A percentile compares a stretch with the other conserved stretches of the same genome.
These are phyloP conservation scores for Cercospora sp. DNA, from an alignment of 2,329 filamentous ascomycete genomes.

Conservation along the genomic window DNA sequence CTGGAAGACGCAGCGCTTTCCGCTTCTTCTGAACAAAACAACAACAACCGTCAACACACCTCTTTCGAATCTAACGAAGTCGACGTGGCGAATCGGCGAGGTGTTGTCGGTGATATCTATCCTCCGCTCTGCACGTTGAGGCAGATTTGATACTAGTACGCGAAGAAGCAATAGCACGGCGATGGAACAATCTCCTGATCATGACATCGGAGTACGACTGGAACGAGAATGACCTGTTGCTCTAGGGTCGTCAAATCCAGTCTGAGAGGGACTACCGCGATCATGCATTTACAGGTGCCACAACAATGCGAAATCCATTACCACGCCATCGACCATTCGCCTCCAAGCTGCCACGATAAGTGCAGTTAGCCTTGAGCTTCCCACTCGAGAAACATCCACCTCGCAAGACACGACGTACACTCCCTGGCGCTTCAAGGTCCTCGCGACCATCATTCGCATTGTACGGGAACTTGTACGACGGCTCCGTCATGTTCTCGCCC, in stretches of 20 bases:
- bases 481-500: slow-evolving; percentile 10
- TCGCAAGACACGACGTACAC: slow-evolving; percentile 7
- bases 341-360: slow-evolving; percentile 17
- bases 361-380: slow-evolving; percentile 15
- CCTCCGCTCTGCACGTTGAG: too few relatives aligned
- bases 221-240: background rate
- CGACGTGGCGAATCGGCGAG: too few relatives aligned
- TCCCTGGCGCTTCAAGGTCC: background rate
- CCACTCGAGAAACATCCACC: slow-evolving; percentile 20
- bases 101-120: background rate
- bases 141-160: too few relatives aligned
- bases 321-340: slow-evolving; percentile 10
- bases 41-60: background rate
- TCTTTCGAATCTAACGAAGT: too few relatives aligned
- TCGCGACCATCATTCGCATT: background rate
- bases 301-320: slow-evolving; percentile 17
- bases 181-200: background rate
- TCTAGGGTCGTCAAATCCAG: background rate
- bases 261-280: background rate
- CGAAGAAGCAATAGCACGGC: too few relatives aligned
- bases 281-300: background rate
- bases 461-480: background rate
- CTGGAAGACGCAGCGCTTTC: background rate
- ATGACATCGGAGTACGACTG: background rate
- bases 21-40: background rate